phyloP scores from a whole-genome alignment of 495 filamentous ascomycete genomes.

The Penicillium verhagenii region DNA sequence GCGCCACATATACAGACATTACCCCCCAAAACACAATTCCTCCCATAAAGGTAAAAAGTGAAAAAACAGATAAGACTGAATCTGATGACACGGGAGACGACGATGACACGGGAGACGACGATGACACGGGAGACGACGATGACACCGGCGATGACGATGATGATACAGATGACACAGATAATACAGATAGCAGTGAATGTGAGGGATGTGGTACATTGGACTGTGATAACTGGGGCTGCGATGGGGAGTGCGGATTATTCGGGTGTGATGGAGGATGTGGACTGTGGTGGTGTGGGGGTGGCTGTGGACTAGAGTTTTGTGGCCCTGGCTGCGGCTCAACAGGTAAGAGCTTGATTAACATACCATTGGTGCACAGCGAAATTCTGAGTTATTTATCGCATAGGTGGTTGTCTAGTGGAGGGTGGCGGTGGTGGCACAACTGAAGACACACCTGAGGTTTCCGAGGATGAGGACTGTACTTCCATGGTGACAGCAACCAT shows the following conservation, averaged over 20 bases:
- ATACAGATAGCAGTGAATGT: background rate
- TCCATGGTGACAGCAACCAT: too few species aligned
- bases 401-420: too few species aligned
- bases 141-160: too few species aligned
- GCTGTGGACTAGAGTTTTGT: background rate
- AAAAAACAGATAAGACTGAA: background rate
- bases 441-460: too few species aligned
- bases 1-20: background rate
- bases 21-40: background rate
- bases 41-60: background rate
- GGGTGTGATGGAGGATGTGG: background rate
- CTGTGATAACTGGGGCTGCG: background rate
- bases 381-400: too few species aligned
- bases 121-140: too few species aligned
- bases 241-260: background rate
- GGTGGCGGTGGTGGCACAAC: too few species aligned
- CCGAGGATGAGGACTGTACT: too few species aligned
- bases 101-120: too few species aligned
- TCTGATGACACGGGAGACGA: background rate
- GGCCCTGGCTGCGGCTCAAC: background rate
- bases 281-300: background rate
- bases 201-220: background rate
- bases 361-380: background rate
- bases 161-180: too few species aligned
- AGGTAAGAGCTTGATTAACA: background rate